Evolutionary conservation across 2,329 filamentous ascomycete genomes (phyloP).

Genomic region (Sordariomycetes sp.): DNA sequence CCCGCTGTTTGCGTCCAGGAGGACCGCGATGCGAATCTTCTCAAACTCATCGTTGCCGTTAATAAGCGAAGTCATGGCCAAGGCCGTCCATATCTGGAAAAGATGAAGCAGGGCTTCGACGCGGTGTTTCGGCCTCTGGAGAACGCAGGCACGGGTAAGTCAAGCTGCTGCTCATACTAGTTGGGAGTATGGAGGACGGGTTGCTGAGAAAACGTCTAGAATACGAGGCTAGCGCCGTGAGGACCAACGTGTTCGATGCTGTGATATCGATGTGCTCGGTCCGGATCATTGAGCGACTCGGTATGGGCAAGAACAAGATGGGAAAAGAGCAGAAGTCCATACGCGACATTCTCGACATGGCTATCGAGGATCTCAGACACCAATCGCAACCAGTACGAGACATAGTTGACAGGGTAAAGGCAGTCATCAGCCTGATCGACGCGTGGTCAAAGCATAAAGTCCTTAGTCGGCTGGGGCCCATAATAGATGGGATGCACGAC

Average conservation of each 20-base stretch:
- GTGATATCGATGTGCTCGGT: slow-evolving; percentile 17
- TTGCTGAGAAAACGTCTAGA: not conserved
- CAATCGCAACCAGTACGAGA: not conserved
- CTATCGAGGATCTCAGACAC: not conserved
- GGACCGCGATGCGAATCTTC: not conserved
- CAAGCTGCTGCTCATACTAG: not conserved
- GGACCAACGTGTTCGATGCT: slow-evolving; percentile 10
- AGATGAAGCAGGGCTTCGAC: not conserved
- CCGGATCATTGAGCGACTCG: slow-evolving; percentile 10
- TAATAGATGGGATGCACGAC: not conserved
- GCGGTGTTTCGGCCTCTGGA: not conserved
- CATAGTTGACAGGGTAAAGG: not conserved
- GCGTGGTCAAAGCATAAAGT: not conserved
- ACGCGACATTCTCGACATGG: not conserved
- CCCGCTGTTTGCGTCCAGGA: slow-evolving; percentile 20
- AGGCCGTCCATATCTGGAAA: not conserved
- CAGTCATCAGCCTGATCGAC: not conserved
- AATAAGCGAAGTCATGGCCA: not conserved
- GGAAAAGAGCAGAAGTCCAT: not conserved
- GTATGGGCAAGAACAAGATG: slow-evolving; percentile 10
- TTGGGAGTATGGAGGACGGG: not conserved
- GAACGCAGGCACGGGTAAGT: not conserved
- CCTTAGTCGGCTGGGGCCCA: not conserved
- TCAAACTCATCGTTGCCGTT: not conserved
- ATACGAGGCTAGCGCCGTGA: not conserved